Evolutionary conservation across 345 rosid genomes (phyloP).

Genomic region (Lumnitzera littorea): DNA sequence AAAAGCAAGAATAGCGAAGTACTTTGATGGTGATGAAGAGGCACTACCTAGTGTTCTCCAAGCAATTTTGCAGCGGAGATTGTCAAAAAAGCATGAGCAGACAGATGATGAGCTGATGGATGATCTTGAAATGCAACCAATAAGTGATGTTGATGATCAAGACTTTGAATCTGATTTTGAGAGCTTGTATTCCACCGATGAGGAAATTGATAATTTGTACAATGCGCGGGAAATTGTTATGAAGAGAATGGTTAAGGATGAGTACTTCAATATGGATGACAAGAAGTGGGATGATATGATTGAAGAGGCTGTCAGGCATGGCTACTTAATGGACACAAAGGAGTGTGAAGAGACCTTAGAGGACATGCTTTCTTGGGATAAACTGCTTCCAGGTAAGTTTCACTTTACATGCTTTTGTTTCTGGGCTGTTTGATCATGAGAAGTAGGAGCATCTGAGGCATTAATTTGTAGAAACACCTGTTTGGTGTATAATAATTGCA

Average conservation of each 20-base stretch:
- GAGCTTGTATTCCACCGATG: constrained; percentile 51
- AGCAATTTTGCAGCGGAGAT: constrained; percentile 53
- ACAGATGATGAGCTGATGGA: constrained; percentile 70
- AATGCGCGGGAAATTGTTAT: constrained; percentile 40
- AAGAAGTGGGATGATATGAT: constrained; percentile 83
- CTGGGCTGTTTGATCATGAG: too few species aligned
- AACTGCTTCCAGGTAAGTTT: constrained; percentile 72
- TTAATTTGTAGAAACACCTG: too few species aligned
- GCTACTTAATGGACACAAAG: constrained; percentile 56
- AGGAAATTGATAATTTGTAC: constrained; percentile 68
- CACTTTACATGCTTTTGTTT: not conserved
- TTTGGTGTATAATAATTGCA: too few species aligned
- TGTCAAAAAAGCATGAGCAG: constrained; percentile 52
- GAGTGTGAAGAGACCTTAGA: constrained; percentile 80
- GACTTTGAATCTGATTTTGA: constrained; percentile 81
- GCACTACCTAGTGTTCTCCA: constrained; percentile 59
- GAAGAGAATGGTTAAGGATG: constrained; percentile 51
- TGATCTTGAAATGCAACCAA: constrained; percentile 30
- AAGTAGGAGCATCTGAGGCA: too few species aligned
- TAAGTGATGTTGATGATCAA: constrained; percentile 43
- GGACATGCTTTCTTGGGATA: constrained; percentile 89
- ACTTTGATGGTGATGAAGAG: constrained; percentile 72
- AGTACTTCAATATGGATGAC: constrained; percentile 71
- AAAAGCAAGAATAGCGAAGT: constrained; percentile 51
- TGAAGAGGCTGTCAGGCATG: constrained; percentile 51